Evolutionary conservation across 495 filamentous ascomycete genomes (phyloP), one percentile per base, ranked within the genome.

Genomic region (Penicillium parvum): DNA sequence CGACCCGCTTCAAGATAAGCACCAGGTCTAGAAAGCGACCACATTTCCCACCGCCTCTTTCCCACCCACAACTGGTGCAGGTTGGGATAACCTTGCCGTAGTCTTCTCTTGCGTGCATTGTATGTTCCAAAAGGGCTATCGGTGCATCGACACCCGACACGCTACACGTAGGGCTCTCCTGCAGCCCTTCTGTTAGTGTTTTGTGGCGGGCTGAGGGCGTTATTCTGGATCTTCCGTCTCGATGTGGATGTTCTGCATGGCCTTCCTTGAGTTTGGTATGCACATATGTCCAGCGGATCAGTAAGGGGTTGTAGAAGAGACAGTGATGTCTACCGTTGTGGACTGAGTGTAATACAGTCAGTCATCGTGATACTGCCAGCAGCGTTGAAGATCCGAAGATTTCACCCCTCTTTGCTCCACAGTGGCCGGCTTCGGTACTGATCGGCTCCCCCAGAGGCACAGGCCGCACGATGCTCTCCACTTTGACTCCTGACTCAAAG

Each of bases 361-460:
- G 25, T 27, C 8, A 9, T 9, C 28, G 16, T 15, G 28, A 14
- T 30, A n/a, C 28, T 30, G 28, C 12, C 12, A 30, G 12, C 16
- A 22, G 18, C 17, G 21, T 27, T 27, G 36, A 27, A n/a, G n/a
- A n/a, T n/a, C 11, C 2, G 30, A 41, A 41, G 30, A 28, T 43
- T 28, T 10, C 32, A 28, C 46, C 29, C 47, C 34, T 36, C 40
- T 19, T 9, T 36, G 22, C 35, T 50, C 47, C 46, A 49, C 46
- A 6, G 11, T 19, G 10, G 17, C 19, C 27, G 12, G 6, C 16
- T 46, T 28, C 10, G 45, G 54, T 43, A 58, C 34, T 1, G 54
- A 57, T 57, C 54, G 50, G 27, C 47, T 51, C 40, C 47, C 53
- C 50, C 41, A 27, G 41, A 45, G 42, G 40, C 32, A 52, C 32